Evolutionary conservation across 2,329 filamentous ascomycete species (phyloP).

Genomic region (Sphaerulina vaccinii): DNA sequence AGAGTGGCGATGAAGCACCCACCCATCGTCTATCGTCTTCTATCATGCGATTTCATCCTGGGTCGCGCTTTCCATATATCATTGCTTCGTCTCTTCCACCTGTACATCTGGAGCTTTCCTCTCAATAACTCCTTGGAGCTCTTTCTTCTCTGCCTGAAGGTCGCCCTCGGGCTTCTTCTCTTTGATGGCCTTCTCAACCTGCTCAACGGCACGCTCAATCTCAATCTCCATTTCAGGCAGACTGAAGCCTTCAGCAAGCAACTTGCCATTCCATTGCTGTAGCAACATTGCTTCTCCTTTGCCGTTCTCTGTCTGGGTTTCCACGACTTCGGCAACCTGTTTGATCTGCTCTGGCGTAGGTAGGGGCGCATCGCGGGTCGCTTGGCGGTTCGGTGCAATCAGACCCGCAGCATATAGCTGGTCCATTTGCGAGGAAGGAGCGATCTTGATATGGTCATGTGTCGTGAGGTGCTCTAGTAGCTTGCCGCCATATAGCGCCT

Average conservation of each 20-base stretch:
- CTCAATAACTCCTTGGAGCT: slow-evolving; percentile 12
- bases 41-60: slow-evolving; percentile 2
- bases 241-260: slow-evolving; percentile 50
- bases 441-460: slow-evolving; percentile 66
- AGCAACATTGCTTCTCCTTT: slow-evolving; percentile 50
- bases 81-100: slow-evolving; percentile 6
- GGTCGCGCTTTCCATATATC: not conserved
- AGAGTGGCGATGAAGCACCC: slow-evolving; percentile 1
- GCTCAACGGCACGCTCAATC: slow-evolving; percentile 53
- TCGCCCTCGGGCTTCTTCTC: slow-evolving; percentile 7
- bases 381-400: slow-evolving; percentile 43
- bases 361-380: slow-evolving; percentile 40
- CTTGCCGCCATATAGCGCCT: slow-evolving; percentile 78
- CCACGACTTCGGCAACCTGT: slow-evolving; percentile 41
- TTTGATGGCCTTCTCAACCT: slow-evolving; percentile 49
- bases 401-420: slow-evolving; percentile 64
- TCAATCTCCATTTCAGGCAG: slow-evolving; percentile 55
- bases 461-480: slow-evolving; percentile 79
- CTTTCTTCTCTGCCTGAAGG: slow-evolving; percentile 17
- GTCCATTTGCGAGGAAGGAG: slow-evolving; percentile 69
- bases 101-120: slow-evolving; percentile 12
- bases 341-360: slow-evolving; percentile 42
- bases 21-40: slow-evolving; percentile 9
- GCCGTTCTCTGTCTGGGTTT: slow-evolving; percentile 42
- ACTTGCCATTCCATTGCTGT: slow-evolving; percentile 51